These are phyloP conservation scores for Solanum raphanifolium DNA, from an alignment of 257 asterid genomes.

Conservation along the genomic window DNA sequence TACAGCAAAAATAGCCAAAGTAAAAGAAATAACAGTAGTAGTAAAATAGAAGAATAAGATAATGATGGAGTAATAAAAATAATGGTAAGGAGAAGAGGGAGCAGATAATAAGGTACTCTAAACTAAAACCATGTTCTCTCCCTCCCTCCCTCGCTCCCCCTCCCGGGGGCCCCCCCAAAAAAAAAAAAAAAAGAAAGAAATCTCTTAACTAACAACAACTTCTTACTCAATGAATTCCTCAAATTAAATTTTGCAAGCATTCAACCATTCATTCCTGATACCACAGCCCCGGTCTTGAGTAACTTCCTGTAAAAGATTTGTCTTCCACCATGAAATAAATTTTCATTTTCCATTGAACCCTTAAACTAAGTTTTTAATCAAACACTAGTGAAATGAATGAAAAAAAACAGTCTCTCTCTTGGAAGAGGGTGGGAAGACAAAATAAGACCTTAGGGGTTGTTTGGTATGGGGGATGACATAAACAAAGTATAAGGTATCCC, in stretches of 20 bases:
- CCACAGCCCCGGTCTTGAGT: neutral
- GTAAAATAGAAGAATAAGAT: neutral
- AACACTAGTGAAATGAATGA: neutral
- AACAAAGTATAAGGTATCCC: neutral
- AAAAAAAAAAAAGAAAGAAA: neutral
- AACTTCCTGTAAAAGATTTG: neutral
- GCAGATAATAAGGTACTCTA: neutral
- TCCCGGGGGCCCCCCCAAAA: neutral
- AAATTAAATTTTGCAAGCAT: neutral
- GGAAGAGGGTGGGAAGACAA: neutral
- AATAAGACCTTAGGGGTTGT: neutral
- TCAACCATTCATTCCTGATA: neutral
- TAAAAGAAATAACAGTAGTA: neutral
- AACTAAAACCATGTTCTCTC: neutral
- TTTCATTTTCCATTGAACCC: neutral
- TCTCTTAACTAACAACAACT: neutral
- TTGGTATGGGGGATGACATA: neutral
- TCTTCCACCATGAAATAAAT: neutral
- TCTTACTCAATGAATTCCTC: neutral
- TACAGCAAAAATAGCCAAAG: neutral
- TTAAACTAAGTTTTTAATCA: neutral
- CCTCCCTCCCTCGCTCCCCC: too few relatives aligned
- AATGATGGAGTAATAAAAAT: neutral
- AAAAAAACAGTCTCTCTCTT: neutral
- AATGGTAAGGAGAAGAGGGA: neutral